Base-by-base conservation (phyloP, 2,329 filamentous ascomycete species). In the Elsinoe necatrix region DNA sequence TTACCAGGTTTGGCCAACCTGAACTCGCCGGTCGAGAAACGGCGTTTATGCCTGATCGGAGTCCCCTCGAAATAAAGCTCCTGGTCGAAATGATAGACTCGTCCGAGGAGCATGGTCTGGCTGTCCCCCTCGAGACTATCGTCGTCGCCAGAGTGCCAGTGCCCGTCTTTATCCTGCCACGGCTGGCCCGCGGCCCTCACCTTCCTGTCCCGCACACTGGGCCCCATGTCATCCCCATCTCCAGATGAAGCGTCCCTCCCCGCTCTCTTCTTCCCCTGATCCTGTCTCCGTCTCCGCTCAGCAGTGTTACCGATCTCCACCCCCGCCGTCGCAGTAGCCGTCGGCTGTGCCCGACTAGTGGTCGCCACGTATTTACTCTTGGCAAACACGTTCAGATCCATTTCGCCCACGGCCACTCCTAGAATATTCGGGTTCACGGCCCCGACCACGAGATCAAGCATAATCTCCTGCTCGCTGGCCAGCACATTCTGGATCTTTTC, bases 371-470 rank as follows among this genome's bases (percentile, higher is more conserved):
- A 87, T 59, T 87, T 89, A 59, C 90, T 96, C 71, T 95, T 95
- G 27, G 93, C 93, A 71, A 97, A 97, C 29, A 98, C 81, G 65
- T 95, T 90, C 57, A 97, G 78, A 68, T 97, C 90, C 67, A 95
- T 86, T 47, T 91, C 84, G 61, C 87, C 84, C 35, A 98, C 83
- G 1, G 86, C 86, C 41, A 98, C 86, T 1, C 89, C 84, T 37
- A 97, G 86, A 39, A 96, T 84, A 64, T 97, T 98, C 0, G 92
- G 91, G 68, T 98, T 98, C 64, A 92, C 79, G 0, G 92, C 93
- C 63, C 83, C 83, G 59, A 98, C 89, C 18, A 88, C 83, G 50
- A 98, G 74, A 69, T 98, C 92, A 65, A 97, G 81, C 82, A 98
- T 95, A 41, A 98, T 80, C 68, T 97, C 91, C 69, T 95, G 89